Evolutionary conservation across 225 moss, liverwort and hornwort species (phyloP), one percentile per base, ranked within the genome.

Genomic region (Asterella californica): DNA sequence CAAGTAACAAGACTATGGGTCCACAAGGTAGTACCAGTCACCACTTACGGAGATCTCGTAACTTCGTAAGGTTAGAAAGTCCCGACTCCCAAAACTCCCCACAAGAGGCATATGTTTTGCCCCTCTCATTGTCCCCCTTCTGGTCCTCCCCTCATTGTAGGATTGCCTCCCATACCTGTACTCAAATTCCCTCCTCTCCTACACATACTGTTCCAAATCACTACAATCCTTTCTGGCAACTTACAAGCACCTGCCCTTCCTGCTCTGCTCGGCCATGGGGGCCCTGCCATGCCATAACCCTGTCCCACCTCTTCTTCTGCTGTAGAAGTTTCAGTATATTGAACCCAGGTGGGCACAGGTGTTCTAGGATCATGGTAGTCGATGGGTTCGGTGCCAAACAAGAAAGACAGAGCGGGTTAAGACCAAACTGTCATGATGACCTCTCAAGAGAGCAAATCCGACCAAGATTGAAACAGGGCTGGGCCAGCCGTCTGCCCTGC

Each of bases 391-490:
- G 42, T 38, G 24, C 45, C 14, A 70, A n/a, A n/a, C n/a, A n/a
- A n/a, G n/a, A n/a, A n/a, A 45, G 65, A 65, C 65, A 63, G 27
- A 65, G 10, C 45, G 70, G 19, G 6, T 38, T 45, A 42, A 70
- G 37, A 11, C 21, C 42, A 45, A 70, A 10, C 25, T 70, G 5
- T 70, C 70, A 70, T 70, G 70, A 70, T 42, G 68, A 21, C 5
- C 10, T 52, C 52, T 10, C 15, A 69, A 62, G 61, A 11, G 33
- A 70, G 70, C 70, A 42, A 45, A 70, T 70, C 70, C 70, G 70
- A 70, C 70, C 70, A 70, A 70, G 70, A 70, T 70, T 70, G 70
- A 70, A 70, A 66, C 32, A 2, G 32, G n/a, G 57, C 61, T 62
- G 61, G 19, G 8, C n/a, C 11, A 17, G 68, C 68, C 36, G 5